phyloP scores from a whole-genome alignment of 352 stramenopile species.

The Globisporangium cederbergense region DNA sequence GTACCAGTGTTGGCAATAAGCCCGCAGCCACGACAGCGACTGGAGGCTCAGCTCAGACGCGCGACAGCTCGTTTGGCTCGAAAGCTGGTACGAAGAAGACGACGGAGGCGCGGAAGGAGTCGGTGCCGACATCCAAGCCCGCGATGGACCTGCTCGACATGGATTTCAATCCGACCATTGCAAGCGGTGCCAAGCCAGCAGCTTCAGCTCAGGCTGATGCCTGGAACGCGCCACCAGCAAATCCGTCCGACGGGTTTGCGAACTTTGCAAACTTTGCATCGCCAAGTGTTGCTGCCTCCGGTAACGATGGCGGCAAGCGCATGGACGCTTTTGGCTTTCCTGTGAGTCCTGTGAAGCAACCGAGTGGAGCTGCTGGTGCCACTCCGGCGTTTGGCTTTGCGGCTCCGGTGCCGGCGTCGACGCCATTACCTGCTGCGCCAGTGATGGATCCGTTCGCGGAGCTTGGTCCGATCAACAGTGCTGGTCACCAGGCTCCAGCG shows the following conservation, averaged over 20 bases:
- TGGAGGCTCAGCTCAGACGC: background rate
- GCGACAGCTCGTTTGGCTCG: slow-evolving; percentile 2
- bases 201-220: slow-evolving; percentile 11
- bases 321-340: slow-evolving; percentile 57
- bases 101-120: slow-evolving; percentile 56
- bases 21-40: background rate
- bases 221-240: slow-evolving; percentile 11
- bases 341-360: slow-evolving; percentile 43
- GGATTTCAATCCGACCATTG: slow-evolving; percentile 62
- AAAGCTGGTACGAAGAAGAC: slow-evolving; percentile 33
- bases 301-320: slow-evolving; percentile 19
- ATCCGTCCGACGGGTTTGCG: slow-evolving; percentile 37
- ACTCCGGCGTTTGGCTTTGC: slow-evolving; percentile 32
- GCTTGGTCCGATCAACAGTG: slow-evolving; percentile 21
- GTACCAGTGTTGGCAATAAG: background rate
- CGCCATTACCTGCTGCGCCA: slow-evolving; percentile 17
- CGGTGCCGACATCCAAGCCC: slow-evolving; percentile 23
- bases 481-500: background rate
- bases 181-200: slow-evolving; percentile 21
- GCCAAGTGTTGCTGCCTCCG: slow-evolving; percentile 18
- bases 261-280: slow-evolving; percentile 66
- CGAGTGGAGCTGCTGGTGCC: slow-evolving; percentile 6
- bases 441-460: slow-evolving; percentile 48
- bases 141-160: slow-evolving; percentile 56
- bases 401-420: slow-evolving; percentile 13